These are phyloP conservation scores for Phaeotremella skinneri DNA, from an alignment of 768 basidiomycete genomes.

Conservation along the genomic window DNA sequence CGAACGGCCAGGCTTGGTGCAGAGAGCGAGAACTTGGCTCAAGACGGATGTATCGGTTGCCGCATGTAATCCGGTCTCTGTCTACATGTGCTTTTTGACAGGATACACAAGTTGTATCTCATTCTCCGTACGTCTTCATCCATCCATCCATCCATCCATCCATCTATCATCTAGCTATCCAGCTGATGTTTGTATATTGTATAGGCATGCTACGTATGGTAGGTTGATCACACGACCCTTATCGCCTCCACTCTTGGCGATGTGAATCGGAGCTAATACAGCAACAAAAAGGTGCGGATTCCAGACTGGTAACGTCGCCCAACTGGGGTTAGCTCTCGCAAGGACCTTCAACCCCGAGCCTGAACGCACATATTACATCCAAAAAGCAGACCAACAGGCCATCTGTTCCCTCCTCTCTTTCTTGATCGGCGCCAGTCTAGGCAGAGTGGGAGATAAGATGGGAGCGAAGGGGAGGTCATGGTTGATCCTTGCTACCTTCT, in stretches of 20 bases:
- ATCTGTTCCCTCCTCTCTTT: slow-evolving; percentile 76
- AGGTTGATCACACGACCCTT: not conserved
- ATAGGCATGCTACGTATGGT: slow-evolving; percentile 27
- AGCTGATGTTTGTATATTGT: not conserved
- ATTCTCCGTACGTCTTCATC: slow-evolving; percentile 15
- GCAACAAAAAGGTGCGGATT: slow-evolving; percentile 35
- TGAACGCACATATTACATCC: slow-evolving; percentile 61
- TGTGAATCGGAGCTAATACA: no score
- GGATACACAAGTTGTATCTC: slow-evolving; percentile 30
- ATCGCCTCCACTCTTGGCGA: no score
- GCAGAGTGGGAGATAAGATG: slow-evolving; percentile 78
- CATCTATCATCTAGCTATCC: slow-evolving; percentile 1
- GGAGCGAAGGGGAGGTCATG: slow-evolving; percentile 71
- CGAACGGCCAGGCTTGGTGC: not conserved
- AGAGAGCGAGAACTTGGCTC: not conserved
- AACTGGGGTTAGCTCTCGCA: slow-evolving; percentile 77
- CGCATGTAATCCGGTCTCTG: slow-evolving; percentile 25
- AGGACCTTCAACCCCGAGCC: slow-evolving; percentile 61
- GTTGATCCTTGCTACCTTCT: slow-evolving; percentile 68
- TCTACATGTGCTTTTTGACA: slow-evolving; percentile 47
- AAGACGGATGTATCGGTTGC: slow-evolving; percentile 21
- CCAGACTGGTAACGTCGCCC: slow-evolving; percentile 52
- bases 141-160: slow-evolving; percentile 15
- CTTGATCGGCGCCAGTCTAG: slow-evolving; percentile 70
- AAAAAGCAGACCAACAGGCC: slow-evolving; percentile 78